Conservation (phyloP, 140 eudicot genomes). For the Erigeron philadelphicus region DNA sequence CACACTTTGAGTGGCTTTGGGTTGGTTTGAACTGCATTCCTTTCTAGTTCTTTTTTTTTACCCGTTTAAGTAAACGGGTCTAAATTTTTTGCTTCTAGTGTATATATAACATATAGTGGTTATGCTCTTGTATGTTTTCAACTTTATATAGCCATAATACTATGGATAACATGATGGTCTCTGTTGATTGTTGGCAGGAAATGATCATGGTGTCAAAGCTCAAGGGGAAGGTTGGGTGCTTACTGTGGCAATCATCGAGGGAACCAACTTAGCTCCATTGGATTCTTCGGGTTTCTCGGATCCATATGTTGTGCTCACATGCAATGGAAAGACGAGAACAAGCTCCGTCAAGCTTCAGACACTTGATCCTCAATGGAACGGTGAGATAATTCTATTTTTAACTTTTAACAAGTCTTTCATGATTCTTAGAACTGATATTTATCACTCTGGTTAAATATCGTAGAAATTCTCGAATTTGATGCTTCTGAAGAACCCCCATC, state of each 20-base stretch:
- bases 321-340: conserved; percentile 85
- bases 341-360: conserved; percentile 97
- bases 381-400: conserved; percentile 24
- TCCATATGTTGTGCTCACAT: conserved; percentile 80
- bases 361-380: conserved; percentile 90
- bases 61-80: too few relatives aligned
- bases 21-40: too few relatives aligned
- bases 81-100: neutral
- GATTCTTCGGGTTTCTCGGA: conserved; percentile 53
- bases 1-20: too few relatives aligned
- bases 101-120: neutral
- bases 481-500: conserved; percentile 94
- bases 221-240: conserved; percentile 99
- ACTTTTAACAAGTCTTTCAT: neutral
- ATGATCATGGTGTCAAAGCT: conserved; percentile 86
- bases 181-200: conserved; percentile 43
- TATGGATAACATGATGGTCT: neutral
- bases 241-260: conserved; percentile 82
- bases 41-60: too few relatives aligned
- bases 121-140: neutral
- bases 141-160: neutral
- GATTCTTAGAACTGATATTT: conserved; percentile 14
- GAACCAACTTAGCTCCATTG: conserved; percentile 54
- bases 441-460: conserved; percentile 11
- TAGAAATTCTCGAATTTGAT: conserved; percentile 96